A percentile compares a stretch with the other conserved stretches of the same genome.
These are phyloP conservation scores for Globisporangium orthogonon DNA, from an alignment of 352 stramenopile species.

Conservation along the genomic window DNA sequence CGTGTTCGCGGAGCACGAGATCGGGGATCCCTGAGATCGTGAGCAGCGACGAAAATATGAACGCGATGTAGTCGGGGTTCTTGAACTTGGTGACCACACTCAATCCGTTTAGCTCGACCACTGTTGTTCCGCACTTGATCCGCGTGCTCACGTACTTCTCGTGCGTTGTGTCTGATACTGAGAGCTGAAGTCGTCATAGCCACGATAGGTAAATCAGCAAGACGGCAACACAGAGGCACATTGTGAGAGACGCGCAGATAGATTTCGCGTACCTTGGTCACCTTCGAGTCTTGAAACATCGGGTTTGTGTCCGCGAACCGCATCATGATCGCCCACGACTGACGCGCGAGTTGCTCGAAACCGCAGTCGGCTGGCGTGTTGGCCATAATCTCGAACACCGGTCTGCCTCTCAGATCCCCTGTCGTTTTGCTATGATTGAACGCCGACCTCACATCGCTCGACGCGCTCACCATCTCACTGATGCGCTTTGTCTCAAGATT, in stretches of 20 bases:
- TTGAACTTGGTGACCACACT: slow-evolving; percentile 4
- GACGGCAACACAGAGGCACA: neutral
- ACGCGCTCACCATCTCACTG: neutral
- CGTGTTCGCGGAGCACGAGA: slow-evolving; percentile 8
- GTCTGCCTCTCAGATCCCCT: slow-evolving; percentile 1
- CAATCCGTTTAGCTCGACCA: slow-evolving; percentile 2
- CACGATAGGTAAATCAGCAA: neutral
- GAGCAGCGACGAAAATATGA: slow-evolving; percentile 6
- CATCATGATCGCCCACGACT: neutral
- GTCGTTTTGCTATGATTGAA: slow-evolving; percentile 6
- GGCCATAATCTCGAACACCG: slow-evolving; percentile 9
- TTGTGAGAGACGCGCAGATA: neutral
- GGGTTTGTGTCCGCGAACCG: neutral
- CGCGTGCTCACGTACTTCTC: neutral
- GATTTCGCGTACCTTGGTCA: neutral
- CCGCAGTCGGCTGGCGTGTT: slow-evolving; percentile 9
- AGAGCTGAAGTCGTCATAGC: neutral
- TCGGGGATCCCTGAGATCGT: neutral
- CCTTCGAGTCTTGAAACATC: neutral
- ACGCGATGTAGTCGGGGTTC: slow-evolving; percentile 3
- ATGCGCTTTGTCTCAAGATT: slow-evolving; percentile 6
- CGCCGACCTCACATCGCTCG: neutral
- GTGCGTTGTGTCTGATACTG: neutral
- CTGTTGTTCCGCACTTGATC: neutral
- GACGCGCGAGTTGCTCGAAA: neutral